These are phyloP conservation scores for Metarhizium guizhouense DNA, from an alignment of 2,329 filamentous ascomycete genomes.

Conservation along the genomic window DNA sequence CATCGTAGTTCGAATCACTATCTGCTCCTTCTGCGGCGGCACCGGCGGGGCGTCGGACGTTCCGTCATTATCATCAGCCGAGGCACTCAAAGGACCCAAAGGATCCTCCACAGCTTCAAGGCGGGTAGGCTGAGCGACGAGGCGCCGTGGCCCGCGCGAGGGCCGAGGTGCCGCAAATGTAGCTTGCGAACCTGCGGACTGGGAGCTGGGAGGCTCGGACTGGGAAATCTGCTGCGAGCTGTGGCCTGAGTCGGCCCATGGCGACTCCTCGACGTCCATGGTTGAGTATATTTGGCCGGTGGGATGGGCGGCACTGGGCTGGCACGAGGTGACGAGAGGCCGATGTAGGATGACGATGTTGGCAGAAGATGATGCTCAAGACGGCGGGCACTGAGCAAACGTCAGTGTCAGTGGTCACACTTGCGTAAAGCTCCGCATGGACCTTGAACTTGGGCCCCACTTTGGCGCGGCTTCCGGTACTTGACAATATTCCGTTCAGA, in stretches of 20 bases:
- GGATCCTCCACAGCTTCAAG: constrained; percentile 72
- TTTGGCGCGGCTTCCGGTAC: background rate
- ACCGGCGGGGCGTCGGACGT: constrained; percentile 51
- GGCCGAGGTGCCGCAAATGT: constrained; percentile 27
- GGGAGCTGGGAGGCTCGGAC: constrained; percentile 20
- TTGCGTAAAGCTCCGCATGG: constrained; percentile 4
- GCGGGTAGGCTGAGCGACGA: constrained; percentile 67
- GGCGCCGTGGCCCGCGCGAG: constrained; percentile 46
- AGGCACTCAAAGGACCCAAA: constrained; percentile 65
- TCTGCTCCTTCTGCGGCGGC: constrained; percentile 59
- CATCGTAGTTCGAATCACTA: constrained; percentile 52
- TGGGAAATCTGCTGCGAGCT: constrained; percentile 21
- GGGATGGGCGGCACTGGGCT: background rate
- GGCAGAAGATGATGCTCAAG: constrained; percentile 1
- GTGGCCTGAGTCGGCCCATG: constrained; percentile 41
- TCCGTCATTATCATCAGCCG: constrained; percentile 37
- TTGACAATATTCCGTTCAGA: too few relatives aligned
- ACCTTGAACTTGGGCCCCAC: background rate
- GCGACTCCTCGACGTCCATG: constrained; percentile 45
- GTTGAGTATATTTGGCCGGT: constrained; percentile 8
- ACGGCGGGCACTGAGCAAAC: constrained; percentile 2
- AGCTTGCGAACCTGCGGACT: constrained; percentile 12
- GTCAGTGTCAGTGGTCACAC: constrained; percentile 1
- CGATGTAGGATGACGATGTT: background rate
- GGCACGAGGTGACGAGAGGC: background rate